A percentile compares a stretch with the other conserved stretches of the same genome.
Evolutionary conservation across 768 basidiomycete species (phyloP).

Genomic region (Sarcodon sp.): DNA sequence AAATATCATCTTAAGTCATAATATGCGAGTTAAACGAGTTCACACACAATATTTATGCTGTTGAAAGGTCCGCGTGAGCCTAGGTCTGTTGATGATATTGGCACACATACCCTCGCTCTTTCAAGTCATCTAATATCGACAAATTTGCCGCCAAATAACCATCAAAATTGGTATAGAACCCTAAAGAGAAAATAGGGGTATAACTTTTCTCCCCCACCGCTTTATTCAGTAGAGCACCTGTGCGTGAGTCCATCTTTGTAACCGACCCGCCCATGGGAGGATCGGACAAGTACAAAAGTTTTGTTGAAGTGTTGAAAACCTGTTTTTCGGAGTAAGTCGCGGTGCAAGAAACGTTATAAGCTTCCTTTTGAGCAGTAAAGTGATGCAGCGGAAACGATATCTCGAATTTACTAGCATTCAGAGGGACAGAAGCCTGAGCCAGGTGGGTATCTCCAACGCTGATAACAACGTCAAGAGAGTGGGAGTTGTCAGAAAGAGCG

Average conservation of each 20-base stretch:
- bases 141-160: conserved; percentile 39
- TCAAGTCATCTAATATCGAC: conserved; percentile 39
- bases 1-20: conserved; percentile 1
- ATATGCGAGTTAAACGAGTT: not conserved
- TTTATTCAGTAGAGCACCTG: conserved; percentile 29
- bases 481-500: not conserved
- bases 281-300: conserved; percentile 27
- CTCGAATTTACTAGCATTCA: conserved; percentile 24
- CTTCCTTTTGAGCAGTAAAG: conserved; percentile 15
- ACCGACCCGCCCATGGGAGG: conserved; percentile 22
- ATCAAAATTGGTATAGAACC: conserved; percentile 59
- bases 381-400: conserved; percentile 19
- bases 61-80: conserved; percentile 8
- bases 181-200: conserved; percentile 47
- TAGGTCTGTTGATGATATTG: not conserved
- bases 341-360: conserved; percentile 21
- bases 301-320: conserved; percentile 17
- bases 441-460: conserved; percentile 13
- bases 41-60: conserved; percentile 26
- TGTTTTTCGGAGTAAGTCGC: conserved; percentile 18
- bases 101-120: conserved; percentile 35
- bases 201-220: conserved; percentile 13
- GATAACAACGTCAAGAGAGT: conserved; percentile 16
- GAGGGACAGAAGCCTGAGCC: conserved; percentile 16
- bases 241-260: conserved; percentile 35